phyloP scores from a whole-genome alignment of 805 yeast species.

The Kodamaea laetipori region DNA sequence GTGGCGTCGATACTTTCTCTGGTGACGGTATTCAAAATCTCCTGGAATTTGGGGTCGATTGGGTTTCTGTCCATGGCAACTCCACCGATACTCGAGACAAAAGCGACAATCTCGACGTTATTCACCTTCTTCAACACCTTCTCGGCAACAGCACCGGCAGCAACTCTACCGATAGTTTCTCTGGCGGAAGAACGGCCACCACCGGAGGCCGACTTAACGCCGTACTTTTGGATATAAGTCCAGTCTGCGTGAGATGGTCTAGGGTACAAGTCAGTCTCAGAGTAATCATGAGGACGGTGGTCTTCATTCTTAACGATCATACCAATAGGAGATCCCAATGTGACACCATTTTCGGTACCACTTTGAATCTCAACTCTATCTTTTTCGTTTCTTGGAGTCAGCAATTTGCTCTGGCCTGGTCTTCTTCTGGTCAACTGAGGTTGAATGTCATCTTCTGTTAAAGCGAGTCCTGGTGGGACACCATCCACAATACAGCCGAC shows the following conservation, averaged over 20 bases:
- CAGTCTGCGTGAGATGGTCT: slow-evolving; percentile 98
- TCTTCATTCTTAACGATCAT: slow-evolving; percentile 93
- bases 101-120: slow-evolving; percentile 92
- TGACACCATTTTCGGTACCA: slow-evolving; percentile 87
- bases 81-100: slow-evolving; percentile 90
- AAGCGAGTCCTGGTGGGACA: slow-evolving; percentile 90
- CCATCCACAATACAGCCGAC: slow-evolving; percentile 99
- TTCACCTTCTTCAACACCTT: slow-evolving; percentile 76
- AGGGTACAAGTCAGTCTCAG: slow-evolving; percentile 93
- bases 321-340: slow-evolving; percentile 94
- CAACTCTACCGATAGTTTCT: slow-evolving; percentile 98
- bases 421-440: slow-evolving; percentile 96
- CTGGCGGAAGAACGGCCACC: slow-evolving; percentile 98
- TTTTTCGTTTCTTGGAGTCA: slow-evolving; percentile 96
- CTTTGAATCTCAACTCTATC: slow-evolving; percentile 91
- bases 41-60: slow-evolving; percentile 60
- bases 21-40: slow-evolving; percentile 72
- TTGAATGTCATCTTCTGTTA: slow-evolving; percentile 86
- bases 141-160: slow-evolving; percentile 98
- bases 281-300: slow-evolving; percentile 95
- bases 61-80: slow-evolving; percentile 77
- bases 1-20: slow-evolving; percentile 84
- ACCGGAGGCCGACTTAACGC: slow-evolving; percentile 90
- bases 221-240: slow-evolving; percentile 89
- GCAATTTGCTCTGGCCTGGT: slow-evolving; percentile 91